phyloP scores from a whole-genome alignment of 768 basidiomycete genomes.

The Mycena crocata region DNA sequence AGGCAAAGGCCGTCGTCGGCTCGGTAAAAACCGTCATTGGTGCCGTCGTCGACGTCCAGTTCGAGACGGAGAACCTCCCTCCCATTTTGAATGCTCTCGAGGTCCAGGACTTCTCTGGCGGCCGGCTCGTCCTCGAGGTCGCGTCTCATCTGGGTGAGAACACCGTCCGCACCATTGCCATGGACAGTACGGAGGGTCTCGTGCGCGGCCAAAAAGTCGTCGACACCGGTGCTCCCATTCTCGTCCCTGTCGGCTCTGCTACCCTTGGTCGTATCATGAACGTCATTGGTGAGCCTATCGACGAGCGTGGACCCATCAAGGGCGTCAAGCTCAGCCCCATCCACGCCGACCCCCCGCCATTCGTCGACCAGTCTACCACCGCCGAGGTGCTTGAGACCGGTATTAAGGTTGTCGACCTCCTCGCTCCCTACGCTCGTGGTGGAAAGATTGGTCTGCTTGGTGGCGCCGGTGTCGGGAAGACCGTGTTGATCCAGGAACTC shows the following conservation, averaged over 20 bases:
- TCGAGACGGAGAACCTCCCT: slow-evolving; percentile 93
- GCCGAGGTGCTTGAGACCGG: slow-evolving; percentile 99
- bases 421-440: slow-evolving; percentile 99
- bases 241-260: slow-evolving; percentile 93
- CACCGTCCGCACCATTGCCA: slow-evolving; percentile 99
- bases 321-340: slow-evolving; percentile 93
- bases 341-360: slow-evolving; percentile 96
- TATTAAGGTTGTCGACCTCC: slow-evolving; percentile 99
- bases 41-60: slow-evolving; percentile 99
- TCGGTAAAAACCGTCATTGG: slow-evolving; percentile 98
- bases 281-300: slow-evolving; percentile 99
- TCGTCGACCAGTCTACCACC: slow-evolving; percentile 98
- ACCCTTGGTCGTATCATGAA: slow-evolving; percentile 99
- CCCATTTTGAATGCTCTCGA: slow-evolving; percentile 99
- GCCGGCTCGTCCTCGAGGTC: slow-evolving; percentile 98
- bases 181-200: slow-evolving; percentile 99
- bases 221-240: slow-evolving; percentile 97
- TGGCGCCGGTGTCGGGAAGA: slow-evolving; percentile 99
- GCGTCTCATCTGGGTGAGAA: slow-evolving; percentile 99
- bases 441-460: slow-evolving; percentile 99
- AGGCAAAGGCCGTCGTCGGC: slow-evolving; percentile 79
- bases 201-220: slow-evolving; percentile 98
- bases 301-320: slow-evolving; percentile 99
- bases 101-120: slow-evolving; percentile 93
- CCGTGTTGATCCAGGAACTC: slow-evolving; percentile 98